These are phyloP conservation scores for Neospermospora avenae DNA, from an alignment of 2,329 filamentous ascomycete genomes.

Conservation along the genomic window DNA sequence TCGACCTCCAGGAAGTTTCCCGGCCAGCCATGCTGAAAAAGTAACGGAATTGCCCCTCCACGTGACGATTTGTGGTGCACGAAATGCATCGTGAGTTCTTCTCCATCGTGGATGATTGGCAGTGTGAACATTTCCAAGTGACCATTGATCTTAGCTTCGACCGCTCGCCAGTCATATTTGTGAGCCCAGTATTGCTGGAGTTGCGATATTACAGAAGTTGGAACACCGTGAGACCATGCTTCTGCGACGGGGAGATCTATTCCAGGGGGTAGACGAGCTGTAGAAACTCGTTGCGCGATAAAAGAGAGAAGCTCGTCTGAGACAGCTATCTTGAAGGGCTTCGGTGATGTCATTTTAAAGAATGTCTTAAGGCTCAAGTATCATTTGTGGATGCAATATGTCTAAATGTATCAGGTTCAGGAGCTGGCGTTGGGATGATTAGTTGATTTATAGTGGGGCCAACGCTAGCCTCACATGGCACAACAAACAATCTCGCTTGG, in stretches of 20 bases:
- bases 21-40: slow-evolving; percentile 51
- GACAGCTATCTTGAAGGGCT: slow-evolving; percentile 29
- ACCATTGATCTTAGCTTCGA: slow-evolving; percentile 31
- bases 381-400: too few species aligned
- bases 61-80: slow-evolving; percentile 54
- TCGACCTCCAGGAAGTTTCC: slow-evolving; percentile 62
- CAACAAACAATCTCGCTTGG: neutral
- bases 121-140: slow-evolving; percentile 33
- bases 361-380: neutral
- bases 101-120: slow-evolving; percentile 31
- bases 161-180: slow-evolving; percentile 32
- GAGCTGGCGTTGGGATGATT: neutral
- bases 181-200: slow-evolving; percentile 31
- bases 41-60: slow-evolving; percentile 41
- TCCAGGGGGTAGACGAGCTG: slow-evolving; percentile 25
- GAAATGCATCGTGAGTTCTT: slow-evolving; percentile 57
- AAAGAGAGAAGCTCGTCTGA: slow-evolving; percentile 26
- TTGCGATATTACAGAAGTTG: slow-evolving; percentile 13
- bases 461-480: too few species aligned
- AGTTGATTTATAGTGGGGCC: too few species aligned
- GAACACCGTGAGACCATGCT: slow-evolving; percentile 24
- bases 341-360: slow-evolving; percentile 14
- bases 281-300: slow-evolving; percentile 27
- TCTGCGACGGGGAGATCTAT: slow-evolving; percentile 16
- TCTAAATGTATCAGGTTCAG: too few species aligned